Conservation (phyloP, 2,329 filamentous ascomycete species). For the Tolypocladium ophioglossoides region DNA sequence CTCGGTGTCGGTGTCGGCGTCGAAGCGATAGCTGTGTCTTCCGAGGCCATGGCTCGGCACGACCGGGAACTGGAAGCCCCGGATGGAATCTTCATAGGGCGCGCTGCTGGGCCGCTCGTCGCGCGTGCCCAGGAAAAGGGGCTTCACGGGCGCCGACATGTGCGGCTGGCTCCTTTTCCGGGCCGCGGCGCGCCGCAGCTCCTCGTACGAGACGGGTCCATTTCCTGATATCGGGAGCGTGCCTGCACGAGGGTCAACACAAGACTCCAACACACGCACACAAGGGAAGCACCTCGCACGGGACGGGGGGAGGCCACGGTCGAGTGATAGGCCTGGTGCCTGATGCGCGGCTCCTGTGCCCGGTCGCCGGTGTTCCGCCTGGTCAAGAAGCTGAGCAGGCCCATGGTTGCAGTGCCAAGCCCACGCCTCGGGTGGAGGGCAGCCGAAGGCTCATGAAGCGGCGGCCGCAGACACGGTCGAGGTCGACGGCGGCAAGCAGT, state of each 20-base stretch:
- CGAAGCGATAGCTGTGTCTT: not conserved
- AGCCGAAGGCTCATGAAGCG: not conserved
- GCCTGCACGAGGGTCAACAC: not conserved
- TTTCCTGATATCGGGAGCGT: not conserved
- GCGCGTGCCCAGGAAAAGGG: not conserved
- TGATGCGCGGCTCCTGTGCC: not conserved
- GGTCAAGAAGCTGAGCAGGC: conserved; percentile 2
- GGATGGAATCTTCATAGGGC: not conserved
- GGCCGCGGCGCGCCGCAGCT: not conserved
- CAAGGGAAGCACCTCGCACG: not conserved
- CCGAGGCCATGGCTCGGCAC: not conserved
- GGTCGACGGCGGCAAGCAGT: too few relatives aligned
- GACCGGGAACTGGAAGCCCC: not conserved
- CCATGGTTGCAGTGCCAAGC: not conserved
- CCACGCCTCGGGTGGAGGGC: not conserved
- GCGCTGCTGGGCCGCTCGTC: not conserved
- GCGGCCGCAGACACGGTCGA: not conserved
- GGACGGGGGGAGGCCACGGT: not conserved
- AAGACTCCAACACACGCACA: not conserved
- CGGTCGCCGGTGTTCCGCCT: not conserved
- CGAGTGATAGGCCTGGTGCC: not conserved
- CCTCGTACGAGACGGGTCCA: not conserved
- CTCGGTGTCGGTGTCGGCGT: not conserved
- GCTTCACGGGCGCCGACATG: not conserved
- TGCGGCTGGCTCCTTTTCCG: not conserved